Evolutionary conservation across 139 green algal genomes (phyloP), one percentile per base, ranked within the genome.

Genomic region (Trebouxia sp.): DNA sequence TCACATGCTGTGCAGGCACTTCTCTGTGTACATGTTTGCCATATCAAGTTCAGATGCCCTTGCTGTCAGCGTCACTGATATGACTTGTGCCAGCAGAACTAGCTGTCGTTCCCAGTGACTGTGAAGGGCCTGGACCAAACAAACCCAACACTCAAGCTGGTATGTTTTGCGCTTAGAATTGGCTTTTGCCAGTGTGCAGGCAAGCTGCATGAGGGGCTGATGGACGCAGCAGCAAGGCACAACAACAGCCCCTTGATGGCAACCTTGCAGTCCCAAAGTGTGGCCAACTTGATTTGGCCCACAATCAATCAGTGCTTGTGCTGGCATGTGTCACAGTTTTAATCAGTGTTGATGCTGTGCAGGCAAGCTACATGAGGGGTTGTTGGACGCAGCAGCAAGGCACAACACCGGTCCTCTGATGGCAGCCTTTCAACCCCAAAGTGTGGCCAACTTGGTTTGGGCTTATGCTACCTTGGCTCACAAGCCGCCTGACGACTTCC

Each of bases 361-460:
- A 53, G 47, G 47, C 47, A 53, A 72, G 62, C 62, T 72, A 1
- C 62, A 72, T 24, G 20, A 37, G 8, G 43, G 67, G 43, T 5
- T 83, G 43, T 47, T 58, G 43, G 28, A 65, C 10, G 28, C 74
- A 35, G 42, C 74, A 67, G 48, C 43, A 26, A 28, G 28, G 74
- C 32, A 56, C 69, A 51, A 39, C 58, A 41, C 74, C 43, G 8
- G 65, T 5, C 24, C 24, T 8, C 50, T 65, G 12, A 75, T 88
- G 62, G 22, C 10, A 0, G 39, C 53, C 3, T 87, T 83, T 66
- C 72, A 53, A 6, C 41, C 82, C 14, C 80, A 87, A 82, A 79
- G 81, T 20, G 39, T 86, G n/a, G 75, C 80, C 65, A 82, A 83
- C 47, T 67, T 58, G n/a, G 14, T 85, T 26, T 89, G 85, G 85